Evolutionary conservation across 257 asterid species (phyloP), one percentile per base, ranked within the genome.

Genomic region (Solanum dulcamara): DNA sequence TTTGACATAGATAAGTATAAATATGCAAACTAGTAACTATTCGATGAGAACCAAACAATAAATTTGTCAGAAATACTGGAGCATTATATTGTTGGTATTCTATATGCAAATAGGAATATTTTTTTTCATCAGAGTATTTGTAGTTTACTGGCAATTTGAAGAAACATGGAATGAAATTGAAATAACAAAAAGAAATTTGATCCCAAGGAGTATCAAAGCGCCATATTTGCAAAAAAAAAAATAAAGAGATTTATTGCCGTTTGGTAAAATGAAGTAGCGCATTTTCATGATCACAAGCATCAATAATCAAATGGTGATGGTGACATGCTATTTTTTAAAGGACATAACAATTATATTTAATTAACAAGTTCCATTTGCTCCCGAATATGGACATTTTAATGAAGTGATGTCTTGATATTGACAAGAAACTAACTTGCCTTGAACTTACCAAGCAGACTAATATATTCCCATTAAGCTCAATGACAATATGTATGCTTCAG

Each of bases 381-480:
- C 60, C 33, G 82, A 38, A 38, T 83, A 50, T 51, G 83, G 85
- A 32, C 81, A 55, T 42, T 87, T 81, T 51, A 68, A 84, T 80
- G 80, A 87, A 80, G 75, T 59, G 60, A 59, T 68, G 46, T 32
- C 77, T 13, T 86, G 86, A 88, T 80, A 80, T 80, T 64, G 90
- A 86, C 90, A 60, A 30, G 86, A 88, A 88, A 80, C 89, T 57
- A 85, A 64, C 87, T 55, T 38, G 67, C 62, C 20, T 75, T 30
- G 50, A 66, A 32, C 83, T 38, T 62, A 32, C 6, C 48, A 24
- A 85, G 77, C 44, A 50, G 11, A 32, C 15, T 28, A 30, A 79
- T 22, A 37, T 38, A 87, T 53, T 48, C 22, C 57, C 2, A 24
- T 67, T 81, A 55, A 22, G 32, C 81, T 42, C 37, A 42, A n/a